These are phyloP conservation scores for Xylaria sp. DNA, from an alignment of 2,329 filamentous ascomycete species.

Conservation along the genomic window DNA sequence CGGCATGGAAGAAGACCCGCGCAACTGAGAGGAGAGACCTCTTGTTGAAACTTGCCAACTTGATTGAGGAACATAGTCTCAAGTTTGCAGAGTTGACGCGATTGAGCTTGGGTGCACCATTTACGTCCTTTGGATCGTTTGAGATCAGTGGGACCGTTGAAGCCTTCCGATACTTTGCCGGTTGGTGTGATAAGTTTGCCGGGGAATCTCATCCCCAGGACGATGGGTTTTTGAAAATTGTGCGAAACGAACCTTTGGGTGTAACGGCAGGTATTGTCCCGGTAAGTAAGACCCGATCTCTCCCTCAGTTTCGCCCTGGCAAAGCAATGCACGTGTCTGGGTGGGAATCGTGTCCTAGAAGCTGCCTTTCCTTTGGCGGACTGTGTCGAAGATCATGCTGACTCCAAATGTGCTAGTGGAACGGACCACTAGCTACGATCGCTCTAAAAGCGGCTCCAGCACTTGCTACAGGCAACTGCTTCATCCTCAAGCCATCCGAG, in stretches of 20 bases:
- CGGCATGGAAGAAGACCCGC: conserved; percentile 41
- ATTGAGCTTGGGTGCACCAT: conserved; percentile 22
- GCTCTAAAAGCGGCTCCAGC: conserved; percentile 47
- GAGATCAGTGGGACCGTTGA: conserved; percentile 9
- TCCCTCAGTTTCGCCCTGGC: not conserved
- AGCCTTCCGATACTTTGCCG: conserved; percentile 25
- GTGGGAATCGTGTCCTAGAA: not conserved
- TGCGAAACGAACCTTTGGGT: conserved; percentile 26
- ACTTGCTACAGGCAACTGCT: conserved; percentile 46
- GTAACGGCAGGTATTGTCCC: conserved; percentile 27
- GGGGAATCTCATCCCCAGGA: conserved; percentile 27
- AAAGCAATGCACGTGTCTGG: not conserved
- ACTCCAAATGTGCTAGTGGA: conserved; percentile 29
- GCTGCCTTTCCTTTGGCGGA: not conserved
- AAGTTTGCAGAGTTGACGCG: conserved; percentile 24
- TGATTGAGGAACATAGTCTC: conserved; percentile 17
- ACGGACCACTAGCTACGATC: conserved; percentile 46
- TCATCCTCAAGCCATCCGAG: conserved; percentile 48
- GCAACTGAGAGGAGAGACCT: conserved; percentile 53
- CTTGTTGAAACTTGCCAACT: conserved; percentile 45
- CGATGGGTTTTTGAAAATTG: conserved; percentile 29
- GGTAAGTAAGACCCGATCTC: not conserved
- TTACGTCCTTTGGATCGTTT: conserved; percentile 4
- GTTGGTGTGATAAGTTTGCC: conserved; percentile 30
- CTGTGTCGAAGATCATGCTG: not conserved